phyloP scores from a whole-genome alignment of 805 yeast species.

The Candida anglica region DNA sequence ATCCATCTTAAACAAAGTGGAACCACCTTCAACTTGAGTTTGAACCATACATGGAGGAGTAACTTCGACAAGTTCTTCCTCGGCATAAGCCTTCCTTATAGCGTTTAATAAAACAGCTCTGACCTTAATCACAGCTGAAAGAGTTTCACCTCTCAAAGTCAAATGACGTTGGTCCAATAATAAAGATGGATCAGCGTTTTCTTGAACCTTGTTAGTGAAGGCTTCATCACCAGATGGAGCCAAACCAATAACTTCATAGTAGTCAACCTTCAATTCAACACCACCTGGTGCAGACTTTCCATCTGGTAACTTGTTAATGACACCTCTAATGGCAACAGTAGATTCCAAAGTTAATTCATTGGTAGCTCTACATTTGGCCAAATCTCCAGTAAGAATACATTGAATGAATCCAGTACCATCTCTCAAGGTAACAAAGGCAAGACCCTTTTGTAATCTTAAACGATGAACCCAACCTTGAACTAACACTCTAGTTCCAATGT shows the following conservation, averaged over 20 bases:
- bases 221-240: constrained; percentile 98
- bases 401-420: constrained; percentile 94
- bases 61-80: constrained; percentile 79
- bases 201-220: constrained; percentile 90
- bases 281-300: constrained; percentile 98
- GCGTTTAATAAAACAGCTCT: constrained; percentile 76
- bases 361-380: constrained; percentile 88
- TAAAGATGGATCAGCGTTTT: constrained; percentile 88
- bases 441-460: constrained; percentile 86
- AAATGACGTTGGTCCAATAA: constrained; percentile 94
- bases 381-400: constrained; percentile 82
- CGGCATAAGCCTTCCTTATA: constrained; percentile 71
- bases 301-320: constrained; percentile 79
- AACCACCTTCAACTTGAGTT: constrained; percentile 99
- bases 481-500: constrained; percentile 65
- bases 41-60: constrained; percentile 99
- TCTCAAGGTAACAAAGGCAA: constrained; percentile 85
- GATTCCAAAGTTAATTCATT: constrained; percentile 84
- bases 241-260: constrained; percentile 80
- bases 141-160: constrained; percentile 92
- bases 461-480: constrained; percentile 97
- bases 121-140: constrained; percentile 90
- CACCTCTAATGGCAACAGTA: constrained; percentile 77
- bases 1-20: constrained; percentile 86
- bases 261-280: constrained; percentile 89